Conservation (phyloP, 805 yeast species). For the Metschnikowia vanudenii region DNA sequence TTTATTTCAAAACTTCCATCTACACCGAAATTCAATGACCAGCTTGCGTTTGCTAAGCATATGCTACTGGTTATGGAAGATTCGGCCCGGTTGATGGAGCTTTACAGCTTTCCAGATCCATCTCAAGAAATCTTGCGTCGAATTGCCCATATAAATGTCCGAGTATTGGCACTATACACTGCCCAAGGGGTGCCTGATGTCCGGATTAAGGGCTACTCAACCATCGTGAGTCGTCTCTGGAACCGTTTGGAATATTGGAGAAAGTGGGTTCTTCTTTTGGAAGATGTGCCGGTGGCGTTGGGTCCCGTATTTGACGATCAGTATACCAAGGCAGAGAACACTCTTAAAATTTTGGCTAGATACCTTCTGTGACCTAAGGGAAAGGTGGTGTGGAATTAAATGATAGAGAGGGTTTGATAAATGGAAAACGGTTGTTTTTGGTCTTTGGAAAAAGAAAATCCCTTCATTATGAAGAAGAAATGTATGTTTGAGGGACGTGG, state of each 20-base stretch:
- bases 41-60: not conserved
- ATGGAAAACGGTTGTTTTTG: too few species aligned
- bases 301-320: not conserved
- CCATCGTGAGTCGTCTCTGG: not conserved
- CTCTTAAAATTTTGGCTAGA: too few species aligned
- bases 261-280: not conserved
- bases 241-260: not conserved
- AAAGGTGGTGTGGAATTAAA: too few species aligned
- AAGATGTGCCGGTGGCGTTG: not conserved
- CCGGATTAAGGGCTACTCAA: not conserved
- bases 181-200: not conserved
- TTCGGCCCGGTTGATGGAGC: not conserved
- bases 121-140: not conserved
- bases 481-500: too few species aligned
- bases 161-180: not conserved
- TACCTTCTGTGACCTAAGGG: too few species aligned
- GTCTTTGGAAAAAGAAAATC: too few species aligned
- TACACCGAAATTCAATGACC: too few species aligned
- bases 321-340: too few species aligned
- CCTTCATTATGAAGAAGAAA: too few species aligned
- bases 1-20: too few species aligned
- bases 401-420: too few species aligned
- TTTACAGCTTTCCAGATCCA: not conserved
- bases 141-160: not conserved
- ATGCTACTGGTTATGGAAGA: not conserved